Percentiles rank a stretch among this genome's conserved stretches.
phyloP scores from a whole-genome alignment of 1,139 yeast genomes.

The Suhomyces chickasaworum region DNA sequence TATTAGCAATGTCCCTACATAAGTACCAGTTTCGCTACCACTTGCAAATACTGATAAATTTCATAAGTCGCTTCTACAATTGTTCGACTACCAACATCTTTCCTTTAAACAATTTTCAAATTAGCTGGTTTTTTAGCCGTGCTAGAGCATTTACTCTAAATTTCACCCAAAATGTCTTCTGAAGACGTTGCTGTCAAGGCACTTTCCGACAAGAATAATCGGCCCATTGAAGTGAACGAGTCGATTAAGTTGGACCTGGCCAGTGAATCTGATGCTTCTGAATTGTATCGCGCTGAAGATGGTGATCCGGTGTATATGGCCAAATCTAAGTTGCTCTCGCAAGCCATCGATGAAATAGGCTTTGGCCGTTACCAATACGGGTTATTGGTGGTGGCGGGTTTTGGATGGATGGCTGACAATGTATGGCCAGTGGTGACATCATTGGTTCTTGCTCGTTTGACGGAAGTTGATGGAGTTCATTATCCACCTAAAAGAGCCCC shows the following conservation, averaged over 20 bases:
- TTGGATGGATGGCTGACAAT: slow-evolving; percentile 49
- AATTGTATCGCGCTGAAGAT: slow-evolving; percentile 16
- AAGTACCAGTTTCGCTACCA: neutral
- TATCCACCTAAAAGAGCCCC: slow-evolving; percentile 39
- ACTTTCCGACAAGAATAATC: slow-evolving; percentile 2
- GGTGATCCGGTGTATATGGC: slow-evolving; percentile 28
- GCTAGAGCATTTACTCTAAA: neutral
- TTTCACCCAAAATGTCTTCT: neutral
- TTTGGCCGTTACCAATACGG: slow-evolving; percentile 47
- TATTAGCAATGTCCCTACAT: neutral
- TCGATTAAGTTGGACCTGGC: slow-evolving; percentile 5
- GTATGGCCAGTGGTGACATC: slow-evolving; percentile 47
- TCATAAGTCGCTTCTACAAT: neutral
- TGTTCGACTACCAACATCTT: neutral
- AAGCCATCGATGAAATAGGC: slow-evolving; percentile 44
- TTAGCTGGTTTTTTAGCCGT: neutral
- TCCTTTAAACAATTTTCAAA: neutral
- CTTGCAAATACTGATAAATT: neutral
- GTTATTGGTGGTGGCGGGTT: slow-evolving; percentile 45
- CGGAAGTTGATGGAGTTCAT: slow-evolving; percentile 43
- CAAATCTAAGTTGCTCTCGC: slow-evolving; percentile 36
- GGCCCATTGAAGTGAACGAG: slow-evolving; percentile 7
- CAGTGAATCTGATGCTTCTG: slow-evolving; percentile 10
- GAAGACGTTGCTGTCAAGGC: neutral
- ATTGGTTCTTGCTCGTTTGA: slow-evolving; percentile 36